phyloP scores from a whole-genome alignment of 1,139 yeast genomes.

The Meyerozyma smithsonii region DNA sequence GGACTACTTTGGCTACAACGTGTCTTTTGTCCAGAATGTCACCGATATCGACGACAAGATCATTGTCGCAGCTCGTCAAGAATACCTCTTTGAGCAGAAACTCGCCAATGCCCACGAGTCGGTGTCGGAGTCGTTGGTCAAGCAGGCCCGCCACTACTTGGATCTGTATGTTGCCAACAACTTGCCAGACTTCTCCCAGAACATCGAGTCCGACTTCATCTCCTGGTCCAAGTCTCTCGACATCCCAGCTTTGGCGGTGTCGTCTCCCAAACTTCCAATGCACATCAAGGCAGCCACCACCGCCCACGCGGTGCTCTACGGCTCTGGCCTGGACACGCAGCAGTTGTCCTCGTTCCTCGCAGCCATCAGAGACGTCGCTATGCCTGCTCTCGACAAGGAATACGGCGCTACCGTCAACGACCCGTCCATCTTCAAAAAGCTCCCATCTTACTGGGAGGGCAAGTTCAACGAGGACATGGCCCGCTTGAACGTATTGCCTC shows the following conservation, averaged over 20 bases:
- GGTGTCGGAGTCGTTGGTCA: constrained; percentile 34
- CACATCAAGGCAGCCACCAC: constrained; percentile 58
- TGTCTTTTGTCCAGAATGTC: constrained; percentile 88
- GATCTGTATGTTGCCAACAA: constrained; percentile 51
- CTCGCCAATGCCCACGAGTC: constrained; percentile 30
- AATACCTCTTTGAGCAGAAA: constrained; percentile 63
- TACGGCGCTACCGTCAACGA: constrained; percentile 77
- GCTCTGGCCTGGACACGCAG: constrained; percentile 1
- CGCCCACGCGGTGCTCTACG: constrained; percentile 45
- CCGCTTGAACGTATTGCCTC: constrained; percentile 74
- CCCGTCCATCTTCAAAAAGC: constrained; percentile 72
- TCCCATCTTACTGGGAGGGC: constrained; percentile 88
- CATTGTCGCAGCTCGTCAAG: constrained; percentile 90
- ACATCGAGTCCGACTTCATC: constrained; percentile 34
- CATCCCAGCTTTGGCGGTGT: constrained; percentile 42
- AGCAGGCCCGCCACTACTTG: constrained; percentile 41
- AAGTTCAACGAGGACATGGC: constrained; percentile 84
- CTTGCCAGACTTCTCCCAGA: constrained; percentile 41
- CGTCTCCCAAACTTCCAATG: constrained; percentile 84
- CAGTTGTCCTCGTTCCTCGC: constrained; percentile 32
- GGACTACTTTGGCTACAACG: constrained; percentile 86
- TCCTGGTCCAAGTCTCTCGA: constrained; percentile 52
- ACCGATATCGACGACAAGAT: constrained; percentile 98
- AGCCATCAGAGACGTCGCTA: constrained; percentile 64
- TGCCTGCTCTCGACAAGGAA: constrained; percentile 66